A percentile compares a stretch with the other conserved stretches of the same genome.
Evolutionary conservation across 768 basidiomycete genomes (phyloP).

Genomic region (Agaricus blazei): DNA sequence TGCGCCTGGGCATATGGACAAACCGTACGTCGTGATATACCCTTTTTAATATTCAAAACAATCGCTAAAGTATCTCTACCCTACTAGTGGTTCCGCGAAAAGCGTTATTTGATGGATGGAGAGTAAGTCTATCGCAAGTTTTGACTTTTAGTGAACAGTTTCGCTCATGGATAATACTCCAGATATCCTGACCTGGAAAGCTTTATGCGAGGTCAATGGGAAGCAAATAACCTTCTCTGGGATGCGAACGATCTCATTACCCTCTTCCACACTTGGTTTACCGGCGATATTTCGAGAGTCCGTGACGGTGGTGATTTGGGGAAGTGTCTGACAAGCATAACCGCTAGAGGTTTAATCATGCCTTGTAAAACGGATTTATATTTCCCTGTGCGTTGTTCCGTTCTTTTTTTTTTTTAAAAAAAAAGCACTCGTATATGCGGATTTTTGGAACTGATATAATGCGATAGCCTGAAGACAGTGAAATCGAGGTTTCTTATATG

Average conservation of each 20-base stretch:
- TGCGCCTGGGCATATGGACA: conserved; percentile 59
- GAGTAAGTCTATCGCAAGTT: conserved; percentile 20
- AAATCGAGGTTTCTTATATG: conserved; percentile 39
- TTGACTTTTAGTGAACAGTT: background rate
- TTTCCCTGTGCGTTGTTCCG: conserved; percentile 35
- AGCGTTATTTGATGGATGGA: conserved; percentile 38
- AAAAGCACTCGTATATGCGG: background rate
- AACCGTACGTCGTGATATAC: conserved; percentile 26
- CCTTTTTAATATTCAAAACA: too few species aligned
- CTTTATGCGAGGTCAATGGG: conserved; percentile 51
- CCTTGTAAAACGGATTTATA: conserved; percentile 56
- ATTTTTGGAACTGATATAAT: background rate
- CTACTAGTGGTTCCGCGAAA: conserved; percentile 48
- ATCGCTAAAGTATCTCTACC: background rate
- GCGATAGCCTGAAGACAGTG: conserved; percentile 49
- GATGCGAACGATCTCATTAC: conserved; percentile 53
- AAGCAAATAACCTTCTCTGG: conserved; percentile 39
- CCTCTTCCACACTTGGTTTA: conserved; percentile 46
- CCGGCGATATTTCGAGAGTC: conserved; percentile 41
- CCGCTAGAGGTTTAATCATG: conserved; percentile 51
- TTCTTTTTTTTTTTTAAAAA: background rate
- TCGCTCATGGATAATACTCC: background rate
- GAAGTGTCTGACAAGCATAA: conserved; percentile 35
- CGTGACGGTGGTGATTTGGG: conserved; percentile 38
- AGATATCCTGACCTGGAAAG: conserved; percentile 44